Percentiles rank a stretch among this genome's conserved stretches.
phyloP scores from a whole-genome alignment of 2,329 filamentous ascomycete genomes.

The Pseudopyrenochaeta lycopersici region DNA sequence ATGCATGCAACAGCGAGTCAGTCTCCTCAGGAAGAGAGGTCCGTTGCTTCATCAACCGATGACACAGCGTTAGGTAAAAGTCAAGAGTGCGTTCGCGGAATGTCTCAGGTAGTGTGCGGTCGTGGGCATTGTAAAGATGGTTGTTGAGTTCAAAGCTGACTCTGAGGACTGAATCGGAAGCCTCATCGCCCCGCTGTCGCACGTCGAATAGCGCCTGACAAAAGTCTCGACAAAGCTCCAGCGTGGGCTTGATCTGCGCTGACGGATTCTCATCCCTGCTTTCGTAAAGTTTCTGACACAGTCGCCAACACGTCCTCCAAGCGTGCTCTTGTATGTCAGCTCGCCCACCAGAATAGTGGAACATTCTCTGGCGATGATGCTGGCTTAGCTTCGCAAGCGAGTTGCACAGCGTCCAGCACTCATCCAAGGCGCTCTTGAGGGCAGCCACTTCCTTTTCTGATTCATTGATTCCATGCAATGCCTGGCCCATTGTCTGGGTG shows the following conservation, averaged over 20 bases:
- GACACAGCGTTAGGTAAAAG: slow-evolving; percentile 93
- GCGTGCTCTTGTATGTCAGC: slow-evolving; percentile 84
- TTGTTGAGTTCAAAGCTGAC: slow-evolving; percentile 97
- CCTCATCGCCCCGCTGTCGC: slow-evolving; percentile 77
- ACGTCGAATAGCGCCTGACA: slow-evolving; percentile 92
- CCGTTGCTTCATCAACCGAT: slow-evolving; percentile 94
- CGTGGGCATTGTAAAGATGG: slow-evolving; percentile 92
- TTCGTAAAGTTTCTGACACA: slow-evolving; percentile 89
- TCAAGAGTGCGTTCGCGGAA: slow-evolving; percentile 91
- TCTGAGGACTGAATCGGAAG: slow-evolving; percentile 83
- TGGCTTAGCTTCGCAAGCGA: slow-evolving; percentile 86
- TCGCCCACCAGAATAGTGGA: slow-evolving; percentile 73
- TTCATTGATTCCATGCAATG: slow-evolving; percentile 65
- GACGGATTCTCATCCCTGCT: slow-evolving; percentile 76
- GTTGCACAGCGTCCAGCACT: slow-evolving; percentile 95
- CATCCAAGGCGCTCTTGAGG: slow-evolving; percentile 78
- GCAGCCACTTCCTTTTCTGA: slow-evolving; percentile 71
- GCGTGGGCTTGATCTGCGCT: slow-evolving; percentile 74
- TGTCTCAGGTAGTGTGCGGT: slow-evolving; percentile 81
- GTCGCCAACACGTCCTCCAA: slow-evolving; percentile 92
- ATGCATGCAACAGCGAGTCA: slow-evolving; percentile 82
- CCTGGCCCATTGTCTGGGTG: slow-evolving; percentile 57
- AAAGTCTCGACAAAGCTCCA: slow-evolving; percentile 90
- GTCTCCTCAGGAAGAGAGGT: slow-evolving; percentile 81
- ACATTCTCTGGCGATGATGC: slow-evolving; percentile 80